Base-by-base conservation (phyloP, 2,329 filamentous ascomycete genomes). In the Pestalotiopsis sp. region DNA sequence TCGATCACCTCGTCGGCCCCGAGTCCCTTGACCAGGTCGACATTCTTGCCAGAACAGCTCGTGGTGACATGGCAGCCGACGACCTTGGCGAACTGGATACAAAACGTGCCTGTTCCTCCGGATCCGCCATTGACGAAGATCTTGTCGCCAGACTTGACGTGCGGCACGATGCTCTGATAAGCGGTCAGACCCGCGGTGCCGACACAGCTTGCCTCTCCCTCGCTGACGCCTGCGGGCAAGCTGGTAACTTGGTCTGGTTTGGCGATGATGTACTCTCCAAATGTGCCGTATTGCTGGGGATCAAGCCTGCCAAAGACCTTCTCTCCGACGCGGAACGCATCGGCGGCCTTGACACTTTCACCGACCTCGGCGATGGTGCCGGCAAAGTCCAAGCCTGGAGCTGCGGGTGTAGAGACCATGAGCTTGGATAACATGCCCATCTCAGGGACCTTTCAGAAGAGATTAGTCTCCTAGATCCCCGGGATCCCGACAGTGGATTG, bases 1-100 rank as follows among this genome's bases (percentile, higher is more conserved):
- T 91, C 86, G 63, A 90, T 81, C 40, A 90, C 85, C 69, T 89
- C 86, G 71, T 91, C 89, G 14, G 89, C 90, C 0, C 90, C 90
- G 2, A 91, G 76, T 4, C 79, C 78, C 72, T 84, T 84, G 73
- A 87, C 88, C 2, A 91, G 76, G 66, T 87, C 83, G 0, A 85
- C 79, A 74, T 91, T 92, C 4, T 76, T 75, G 1, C 81, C 82
- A 9, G 88, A 91, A 73, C 89, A 91, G 5, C 84, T 84, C 2
- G 82, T 82, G 1, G 85, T 87, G 40, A 91, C 89, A 69, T 86
- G 80, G 69, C 86, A 89, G 0, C 88, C 89, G 11, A 88, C 73
- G 0, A 80, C 78, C 75, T 91, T 91, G 14, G 88, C 89, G 45
- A 91, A 83, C 73, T 91, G 89, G 63, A 91, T 87, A 1, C 82